Percentiles rank a stretch among this genome's conserved stretches.
These are phyloP conservation scores for Nymphaea colorata DNA, from an alignment of 164 flowering plant genomes.

Conservation along the genomic window DNA sequence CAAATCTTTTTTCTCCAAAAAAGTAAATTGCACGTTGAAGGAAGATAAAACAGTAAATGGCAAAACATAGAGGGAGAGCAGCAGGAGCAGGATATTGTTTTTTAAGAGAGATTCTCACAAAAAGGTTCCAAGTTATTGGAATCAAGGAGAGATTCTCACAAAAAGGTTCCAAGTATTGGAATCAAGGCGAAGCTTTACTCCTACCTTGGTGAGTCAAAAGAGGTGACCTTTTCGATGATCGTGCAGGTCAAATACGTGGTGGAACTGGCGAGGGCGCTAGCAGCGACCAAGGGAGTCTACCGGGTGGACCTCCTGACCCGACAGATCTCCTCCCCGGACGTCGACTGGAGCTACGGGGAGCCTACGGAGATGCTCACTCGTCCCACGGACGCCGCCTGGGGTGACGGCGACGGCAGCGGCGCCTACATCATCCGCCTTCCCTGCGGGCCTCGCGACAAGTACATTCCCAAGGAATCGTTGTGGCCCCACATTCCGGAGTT, in stretches of 20 bases:
- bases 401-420: constrained; percentile 24
- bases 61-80: no score
- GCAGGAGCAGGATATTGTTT: no score
- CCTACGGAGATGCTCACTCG: constrained; percentile 76
- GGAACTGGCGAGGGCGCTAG: constrained; percentile 69
- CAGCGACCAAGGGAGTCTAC: constrained; percentile 50
- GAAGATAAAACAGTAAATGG: no score
- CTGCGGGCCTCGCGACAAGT: constrained; percentile 55
- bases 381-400: constrained; percentile 25
- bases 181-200: no score
- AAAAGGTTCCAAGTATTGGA: no score
- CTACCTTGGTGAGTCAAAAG: no score
- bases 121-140: no score
- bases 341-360: constrained; percentile 65
- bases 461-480: constrained; percentile 63
- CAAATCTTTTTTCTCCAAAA: no score
- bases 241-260: constrained; percentile 77
- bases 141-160: no score
- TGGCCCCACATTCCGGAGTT: constrained; percentile 84
- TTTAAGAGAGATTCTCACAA: no score
- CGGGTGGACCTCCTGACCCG: constrained; percentile 77
- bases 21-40: no score
- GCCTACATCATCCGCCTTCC: constrained; percentile 77
- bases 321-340: constrained; percentile 56
- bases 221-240: no score